Percentiles rank a stretch among this genome's conserved stretches.
phyloP scores from a whole-genome alignment of 495 filamentous ascomycete genomes.

The Penicillium maclennaniae region DNA sequence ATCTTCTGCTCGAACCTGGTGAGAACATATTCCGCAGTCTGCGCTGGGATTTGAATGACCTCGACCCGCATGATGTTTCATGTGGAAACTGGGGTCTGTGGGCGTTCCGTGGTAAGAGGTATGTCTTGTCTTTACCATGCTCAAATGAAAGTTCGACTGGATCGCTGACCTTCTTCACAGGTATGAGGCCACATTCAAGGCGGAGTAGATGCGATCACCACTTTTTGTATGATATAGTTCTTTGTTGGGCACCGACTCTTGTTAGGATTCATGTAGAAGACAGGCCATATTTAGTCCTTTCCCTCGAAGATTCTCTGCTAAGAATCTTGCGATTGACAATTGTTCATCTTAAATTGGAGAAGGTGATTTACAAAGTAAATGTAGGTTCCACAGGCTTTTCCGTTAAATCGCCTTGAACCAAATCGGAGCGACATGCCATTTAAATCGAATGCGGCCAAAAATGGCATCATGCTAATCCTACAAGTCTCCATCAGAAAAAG shows the following conservation, averaged over 20 bases:
- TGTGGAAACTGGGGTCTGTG: slow-evolving; percentile 96
- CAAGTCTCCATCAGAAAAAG: neutral
- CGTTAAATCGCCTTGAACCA: neutral
- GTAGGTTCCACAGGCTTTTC: neutral
- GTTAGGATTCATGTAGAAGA: slow-evolving; percentile 10
- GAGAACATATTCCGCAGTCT: slow-evolving; percentile 94
- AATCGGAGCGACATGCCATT: neutral
- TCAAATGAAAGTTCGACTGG: neutral
- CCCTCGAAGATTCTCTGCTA: neutral
- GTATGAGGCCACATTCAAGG: slow-evolving; percentile 41
- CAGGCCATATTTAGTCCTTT: slow-evolving; percentile 6
- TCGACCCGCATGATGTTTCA: slow-evolving; percentile 90
- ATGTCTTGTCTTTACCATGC: slow-evolving; percentile 32
- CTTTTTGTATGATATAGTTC: slow-evolving; percentile 25
- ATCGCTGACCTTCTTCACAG: slow-evolving; percentile 20
- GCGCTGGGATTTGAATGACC: slow-evolving; percentile 94
- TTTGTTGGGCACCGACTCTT: neutral
- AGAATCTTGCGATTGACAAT: neutral
- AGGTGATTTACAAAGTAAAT: neutral
- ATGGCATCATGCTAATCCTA: neutral
- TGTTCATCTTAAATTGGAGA: neutral
- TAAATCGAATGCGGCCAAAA: neutral
- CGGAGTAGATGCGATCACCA: slow-evolving; percentile 5
- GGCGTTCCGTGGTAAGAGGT: slow-evolving; percentile 97
- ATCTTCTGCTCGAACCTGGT: slow-evolving; percentile 84